Evolutionary conservation across 2,329 filamentous ascomycete species (phyloP), one percentile per base, ranked within the genome.

Genomic region (Helminthosporium solani): DNA sequence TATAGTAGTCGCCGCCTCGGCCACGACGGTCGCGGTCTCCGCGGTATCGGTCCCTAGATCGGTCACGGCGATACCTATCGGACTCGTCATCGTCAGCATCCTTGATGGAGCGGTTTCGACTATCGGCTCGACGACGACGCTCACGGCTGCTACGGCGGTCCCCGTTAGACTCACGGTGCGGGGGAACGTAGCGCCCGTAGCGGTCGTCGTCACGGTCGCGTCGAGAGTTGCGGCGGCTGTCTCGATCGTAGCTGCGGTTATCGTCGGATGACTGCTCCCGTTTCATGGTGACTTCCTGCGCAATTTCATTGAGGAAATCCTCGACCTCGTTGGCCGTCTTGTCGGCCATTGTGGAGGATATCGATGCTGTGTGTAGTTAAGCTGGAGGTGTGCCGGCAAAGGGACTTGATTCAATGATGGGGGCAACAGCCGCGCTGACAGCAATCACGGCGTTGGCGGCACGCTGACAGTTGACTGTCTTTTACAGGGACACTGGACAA

Each of bases 221-320:
- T 60, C 54, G 20, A 41, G 31, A 18, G n/a, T n/a, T n/a, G 54
- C 52, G 37, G 42, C 64, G 58, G 55, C 56, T 47, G 38, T 33
- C 18, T 12, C 39, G 39, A 30, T 23, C 7, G 3, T 33, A 8
- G 8, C 20, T 27, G 33, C 16, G 16, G 33, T 19, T 63, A 56
- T 46, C 65, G 60, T 33, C 61, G 60, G 38, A 68, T 64, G 40
- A 68, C 55, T 21, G 49, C 56, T 42, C 53, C 55, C 37, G 46
- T 47, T 55, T 58, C 48, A 31, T 15, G 7, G 3, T 16, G 28
- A 34, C 31, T 12, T 34, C 20, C 4, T 15, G 15, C 2, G 39
- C 28, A 14, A 57, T 57, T 46, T 60, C 88, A 73, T 96, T 90
- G 59, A 96, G 84, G 56, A 96, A 81, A 57, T 90, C 89, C 78